Evolutionary conservation across 2,329 filamentous ascomycete species (phyloP).

Genomic region (Fusarium pilosicola): DNA sequence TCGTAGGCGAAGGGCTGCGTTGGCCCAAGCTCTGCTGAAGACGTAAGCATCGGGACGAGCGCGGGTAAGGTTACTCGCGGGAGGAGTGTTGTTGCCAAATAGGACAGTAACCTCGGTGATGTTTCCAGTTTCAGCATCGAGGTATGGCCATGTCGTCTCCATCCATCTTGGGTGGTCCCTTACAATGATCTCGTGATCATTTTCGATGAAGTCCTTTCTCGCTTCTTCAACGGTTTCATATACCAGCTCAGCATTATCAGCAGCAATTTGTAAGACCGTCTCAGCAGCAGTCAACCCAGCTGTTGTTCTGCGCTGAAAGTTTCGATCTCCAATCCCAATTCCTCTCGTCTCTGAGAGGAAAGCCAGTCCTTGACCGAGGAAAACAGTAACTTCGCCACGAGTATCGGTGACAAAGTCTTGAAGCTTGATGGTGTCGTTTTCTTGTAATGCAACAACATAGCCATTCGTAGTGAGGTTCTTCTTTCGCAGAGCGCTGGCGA

Average conservation of each 20-base stretch:
- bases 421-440: slow-evolving; percentile 39
- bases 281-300: slow-evolving; percentile 43
- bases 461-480: slow-evolving; percentile 41
- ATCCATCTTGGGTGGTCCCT: slow-evolving; percentile 34
- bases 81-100: slow-evolving; percentile 45
- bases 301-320: slow-evolving; percentile 45
- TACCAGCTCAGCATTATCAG: slow-evolving; percentile 43
- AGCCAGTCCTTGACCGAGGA: slow-evolving; percentile 44
- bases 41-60: slow-evolving; percentile 46
- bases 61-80: slow-evolving; percentile 43
- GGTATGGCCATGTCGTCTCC: slow-evolving; percentile 34
- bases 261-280: slow-evolving; percentile 42
- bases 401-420: slow-evolving; percentile 45
- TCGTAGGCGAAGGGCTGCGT: slow-evolving; percentile 41
- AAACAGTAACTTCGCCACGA: slow-evolving; percentile 43
- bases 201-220: slow-evolving; percentile 41
- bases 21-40: slow-evolving; percentile 43
- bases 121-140: slow-evolving; percentile 39
- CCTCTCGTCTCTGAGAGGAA: slow-evolving; percentile 47
- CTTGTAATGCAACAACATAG: slow-evolving; percentile 39
- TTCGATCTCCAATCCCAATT: slow-evolving; percentile 43
- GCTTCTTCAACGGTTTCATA: slow-evolving; percentile 41
- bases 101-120: slow-evolving; percentile 41
- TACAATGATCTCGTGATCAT: slow-evolving; percentile 34
- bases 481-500: slow-evolving; percentile 38